A percentile compares a stretch with the other conserved stretches of the same genome.
Evolutionary conservation across 75 land plant genomes (phyloP).

Genomic region (Larix kaempferi): DNA sequence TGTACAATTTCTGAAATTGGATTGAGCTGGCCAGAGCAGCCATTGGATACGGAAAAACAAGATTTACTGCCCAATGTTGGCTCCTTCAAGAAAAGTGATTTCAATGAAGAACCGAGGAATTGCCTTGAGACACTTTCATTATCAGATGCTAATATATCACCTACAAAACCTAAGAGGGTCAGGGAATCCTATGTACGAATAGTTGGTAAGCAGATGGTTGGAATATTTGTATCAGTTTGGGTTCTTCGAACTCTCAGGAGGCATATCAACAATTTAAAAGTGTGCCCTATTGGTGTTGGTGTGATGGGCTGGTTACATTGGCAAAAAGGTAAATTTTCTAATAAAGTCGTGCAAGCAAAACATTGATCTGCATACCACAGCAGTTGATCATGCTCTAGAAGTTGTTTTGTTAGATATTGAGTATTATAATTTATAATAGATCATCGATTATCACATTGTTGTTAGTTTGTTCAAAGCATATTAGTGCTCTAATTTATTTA

Average conservation of each 20-base stretch:
- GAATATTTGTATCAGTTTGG: conserved; percentile 85
- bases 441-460: neutral
- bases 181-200: conserved; percentile 55
- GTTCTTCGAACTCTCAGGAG: conserved; percentile 68
- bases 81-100: conserved; percentile 35
- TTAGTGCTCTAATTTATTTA: neutral
- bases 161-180: conserved; percentile 22
- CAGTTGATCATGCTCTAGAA: conserved; percentile 4
- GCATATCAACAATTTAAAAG: conserved; percentile 78
- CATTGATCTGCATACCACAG: neutral
- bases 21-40: conserved; percentile 68
- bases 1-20: conserved; percentile 55
- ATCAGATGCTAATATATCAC: conserved; percentile 28
- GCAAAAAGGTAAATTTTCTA: conserved; percentile 79
- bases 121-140: conserved; percentile 15
- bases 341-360: neutral
- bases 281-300: conserved; percentile 90
- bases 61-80: conserved; percentile 24
- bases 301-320: conserved; percentile 93
- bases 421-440: neutral
- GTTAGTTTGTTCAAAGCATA: neutral
- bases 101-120: conserved; percentile 10
- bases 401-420: neutral
- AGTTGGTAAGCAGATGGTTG: conserved; percentile 99
- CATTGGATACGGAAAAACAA: conserved; percentile 38